Conservation (phyloP, 768 basidiomycete genomes). For the Leccinum fibrillosum region DNA sequence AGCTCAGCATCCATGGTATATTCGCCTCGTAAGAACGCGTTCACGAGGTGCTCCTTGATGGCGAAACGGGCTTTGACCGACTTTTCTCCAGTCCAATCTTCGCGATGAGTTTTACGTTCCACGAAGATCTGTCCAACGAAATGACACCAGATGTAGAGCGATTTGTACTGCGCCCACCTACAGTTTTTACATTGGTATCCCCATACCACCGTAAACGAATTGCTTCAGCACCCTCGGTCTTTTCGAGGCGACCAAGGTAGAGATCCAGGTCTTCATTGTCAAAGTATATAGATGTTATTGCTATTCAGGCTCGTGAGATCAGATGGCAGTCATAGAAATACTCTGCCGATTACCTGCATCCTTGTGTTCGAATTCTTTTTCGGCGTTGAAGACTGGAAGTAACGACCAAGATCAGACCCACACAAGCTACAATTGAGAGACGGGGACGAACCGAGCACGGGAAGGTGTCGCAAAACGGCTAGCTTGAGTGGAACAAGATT, state of each 20-base stretch:
- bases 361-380: conserved; percentile 86
- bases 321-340: not conserved
- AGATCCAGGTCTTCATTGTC: conserved; percentile 95
- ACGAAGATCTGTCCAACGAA: conserved; percentile 62
- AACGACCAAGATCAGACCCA: conserved; percentile 5
- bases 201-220: conserved; percentile 98
- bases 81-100: conserved; percentile 99
- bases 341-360: conserved; percentile 58
- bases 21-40: conserved; percentile 85
- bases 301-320: conserved; percentile 35
- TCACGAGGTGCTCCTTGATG: conserved; percentile 90
- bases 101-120: conserved; percentile 89
- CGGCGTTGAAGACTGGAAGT: conserved; percentile 78
- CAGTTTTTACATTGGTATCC: conserved; percentile 76
- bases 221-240: conserved; percentile 98
- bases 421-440: not conserved
- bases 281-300: conserved; percentile 96
- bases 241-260: conserved; percentile 94
- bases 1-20: conserved; percentile 94
- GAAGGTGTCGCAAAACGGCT: conserved; percentile 87
- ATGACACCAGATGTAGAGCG: not conserved
- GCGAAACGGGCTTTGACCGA: conserved; percentile 96
- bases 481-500: conserved; percentile 93
- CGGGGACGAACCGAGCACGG: conserved; percentile 74
- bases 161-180: conserved; percentile 33